Evolutionary conservation across 1,284 basidiomycete species (phyloP).

Genomic region (Afroboletus lepidellus): DNA sequence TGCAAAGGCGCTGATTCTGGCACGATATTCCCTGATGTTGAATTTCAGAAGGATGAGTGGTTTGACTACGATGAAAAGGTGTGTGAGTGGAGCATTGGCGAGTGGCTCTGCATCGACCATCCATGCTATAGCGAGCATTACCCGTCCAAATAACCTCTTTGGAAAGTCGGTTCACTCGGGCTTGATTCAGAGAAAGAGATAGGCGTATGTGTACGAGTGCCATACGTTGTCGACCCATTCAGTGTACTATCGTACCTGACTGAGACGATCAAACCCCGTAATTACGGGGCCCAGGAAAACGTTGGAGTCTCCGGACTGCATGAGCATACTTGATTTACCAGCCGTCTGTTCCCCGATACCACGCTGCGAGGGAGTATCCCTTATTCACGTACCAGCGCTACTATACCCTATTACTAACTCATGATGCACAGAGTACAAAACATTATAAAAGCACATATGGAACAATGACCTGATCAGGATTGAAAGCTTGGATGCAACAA

Average conservation of each 20-base stretch:
- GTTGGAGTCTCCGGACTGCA: neutral
- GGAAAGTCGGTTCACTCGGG: conserved; percentile 63
- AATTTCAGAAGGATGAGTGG: conserved; percentile 69
- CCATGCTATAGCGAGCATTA: conserved; percentile 46
- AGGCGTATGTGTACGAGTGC: neutral
- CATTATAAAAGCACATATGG: conserved; percentile 35
- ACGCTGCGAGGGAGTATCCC: too few relatives aligned
- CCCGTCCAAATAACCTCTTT: conserved; percentile 67
- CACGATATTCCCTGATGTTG: conserved; percentile 59
- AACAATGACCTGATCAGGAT: conserved; percentile 23
- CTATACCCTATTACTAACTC: conserved; percentile 30
- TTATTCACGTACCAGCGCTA: conserved; percentile 37
- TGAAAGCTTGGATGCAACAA: conserved; percentile 22
- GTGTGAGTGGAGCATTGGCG: conserved; percentile 6
- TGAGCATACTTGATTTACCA: neutral
- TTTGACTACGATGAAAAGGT: conserved; percentile 83
- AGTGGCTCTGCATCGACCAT: neutral
- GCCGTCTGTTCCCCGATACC: neutral
- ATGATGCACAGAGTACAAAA: conserved; percentile 25
- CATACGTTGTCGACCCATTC: neutral
- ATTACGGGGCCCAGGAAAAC: neutral
- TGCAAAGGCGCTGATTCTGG: conserved; percentile 58
- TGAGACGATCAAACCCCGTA: neutral
- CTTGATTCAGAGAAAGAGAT: conserved; percentile 32
- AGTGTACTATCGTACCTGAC: neutral